phyloP scores from a whole-genome alignment of 768 basidiomycete genomes.

The Suillus americanus region DNA sequence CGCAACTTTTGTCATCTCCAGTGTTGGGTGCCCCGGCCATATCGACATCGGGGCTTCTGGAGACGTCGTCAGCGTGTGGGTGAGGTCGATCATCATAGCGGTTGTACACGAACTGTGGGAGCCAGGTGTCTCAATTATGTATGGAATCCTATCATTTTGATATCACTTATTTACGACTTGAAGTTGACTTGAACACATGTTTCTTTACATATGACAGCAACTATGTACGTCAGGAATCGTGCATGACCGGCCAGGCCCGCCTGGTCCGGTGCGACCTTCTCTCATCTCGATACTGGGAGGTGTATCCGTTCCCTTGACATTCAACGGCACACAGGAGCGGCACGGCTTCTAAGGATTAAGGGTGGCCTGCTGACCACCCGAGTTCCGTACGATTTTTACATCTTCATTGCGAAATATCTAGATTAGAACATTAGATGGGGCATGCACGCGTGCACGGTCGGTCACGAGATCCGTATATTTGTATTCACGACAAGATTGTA shows the following conservation, averaged over 20 bases:
- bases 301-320: no score
- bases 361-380: neutral
- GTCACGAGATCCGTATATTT: neutral
- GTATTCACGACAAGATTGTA: neutral
- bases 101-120: neutral
- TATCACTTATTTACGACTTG: neutral
- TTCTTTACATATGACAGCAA: neutral
- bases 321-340: neutral
- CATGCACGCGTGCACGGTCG: neutral
- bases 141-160: neutral
- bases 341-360: neutral
- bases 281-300: no score
- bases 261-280: neutral
- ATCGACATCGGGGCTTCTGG: conserved; percentile 18
- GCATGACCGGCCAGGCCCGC: neutral
- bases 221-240: neutral
- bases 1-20: conserved; percentile 11
- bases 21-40: conserved; percentile 24
- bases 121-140: neutral
- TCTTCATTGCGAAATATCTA: neutral
- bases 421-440: neutral
- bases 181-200: neutral
- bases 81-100: conserved; percentile 23
- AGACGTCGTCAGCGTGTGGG: conserved; percentile 18
- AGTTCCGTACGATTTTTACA: neutral